These are phyloP conservation scores for Marasmius sp. DNA, from an alignment of 1,284 basidiomycete species.

Conservation along the genomic window DNA sequence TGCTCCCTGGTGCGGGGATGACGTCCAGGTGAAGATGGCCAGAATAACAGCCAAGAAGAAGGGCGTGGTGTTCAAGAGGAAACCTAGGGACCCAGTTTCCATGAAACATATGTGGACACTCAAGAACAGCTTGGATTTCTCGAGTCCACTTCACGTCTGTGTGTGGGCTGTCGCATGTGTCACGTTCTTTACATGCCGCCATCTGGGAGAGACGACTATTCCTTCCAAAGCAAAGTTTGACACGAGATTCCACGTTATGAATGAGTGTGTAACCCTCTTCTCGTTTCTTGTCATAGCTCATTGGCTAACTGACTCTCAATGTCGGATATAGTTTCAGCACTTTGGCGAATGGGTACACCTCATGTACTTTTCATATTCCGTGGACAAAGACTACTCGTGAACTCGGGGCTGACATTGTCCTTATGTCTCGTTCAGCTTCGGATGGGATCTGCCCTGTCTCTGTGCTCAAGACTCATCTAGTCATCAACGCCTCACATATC, in stretches of 20 bases:
- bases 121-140: not conserved
- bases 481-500: not conserved
- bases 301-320: no score
- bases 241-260: not conserved
- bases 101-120: not conserved
- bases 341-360: not conserved
- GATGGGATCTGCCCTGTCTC: not conserved
- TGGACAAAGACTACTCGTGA: not conserved
- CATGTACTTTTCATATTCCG: not conserved
- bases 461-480: not conserved
- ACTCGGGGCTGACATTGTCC: not conserved
- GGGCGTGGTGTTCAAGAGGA: not conserved
- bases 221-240: not conserved
- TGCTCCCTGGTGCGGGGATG: conserved; percentile 7
- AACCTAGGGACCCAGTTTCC: conserved; percentile 4
- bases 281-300: no score
- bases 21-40: conserved; percentile 3
- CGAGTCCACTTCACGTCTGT: conserved; percentile 1
- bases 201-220: conserved; percentile 9
- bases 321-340: no score
- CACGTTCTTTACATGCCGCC: conserved; percentile 8
- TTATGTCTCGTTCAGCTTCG: not conserved
- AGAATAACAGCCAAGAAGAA: no score
- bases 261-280: not conserved
- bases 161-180: conserved; percentile 6